Conservation (phyloP, 306 rosid species). For the Castanea mollissima region DNA sequence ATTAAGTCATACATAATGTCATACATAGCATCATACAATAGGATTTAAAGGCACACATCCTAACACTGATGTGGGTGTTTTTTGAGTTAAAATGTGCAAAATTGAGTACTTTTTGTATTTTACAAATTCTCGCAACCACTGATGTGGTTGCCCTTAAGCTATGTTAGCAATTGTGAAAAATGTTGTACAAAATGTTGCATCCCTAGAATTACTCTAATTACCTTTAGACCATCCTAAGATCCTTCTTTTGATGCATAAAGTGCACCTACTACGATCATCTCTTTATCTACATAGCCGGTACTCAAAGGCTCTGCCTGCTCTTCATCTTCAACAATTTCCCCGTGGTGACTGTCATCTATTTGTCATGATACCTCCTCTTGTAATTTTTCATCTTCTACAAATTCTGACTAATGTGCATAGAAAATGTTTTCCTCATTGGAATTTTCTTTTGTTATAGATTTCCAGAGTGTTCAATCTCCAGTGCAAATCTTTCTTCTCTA, state of each 20-base stretch:
- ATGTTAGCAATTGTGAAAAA: too few relatives aligned
- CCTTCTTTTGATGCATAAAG: constrained; percentile 13
- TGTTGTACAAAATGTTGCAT: too few relatives aligned
- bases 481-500: constrained; percentile 10
- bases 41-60: too few relatives aligned
- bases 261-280: constrained; percentile 1
- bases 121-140: too few relatives aligned
- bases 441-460: constrained; percentile 3
- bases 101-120: too few relatives aligned
- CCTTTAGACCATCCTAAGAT: constrained; percentile 12
- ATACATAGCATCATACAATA: too few relatives aligned
- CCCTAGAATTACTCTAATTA: background rate
- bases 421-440: constrained; percentile 4
- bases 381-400: constrained; percentile 5
- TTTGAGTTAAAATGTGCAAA: too few relatives aligned
- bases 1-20: too few relatives aligned
- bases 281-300: constrained; percentile 12
- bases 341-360: constrained; percentile 1
- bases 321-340: constrained; percentile 15
- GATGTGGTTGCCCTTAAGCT: too few relatives aligned
- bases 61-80: too few relatives aligned
- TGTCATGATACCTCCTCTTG: constrained; percentile 18
- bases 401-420: constrained; percentile 2
- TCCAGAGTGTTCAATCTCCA: constrained; percentile 18
- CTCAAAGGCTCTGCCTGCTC: constrained; percentile 11